These are phyloP conservation scores for Neopestalotiopsis rosae DNA, from an alignment of 2,329 filamentous ascomycete species.

Conservation along the genomic window DNA sequence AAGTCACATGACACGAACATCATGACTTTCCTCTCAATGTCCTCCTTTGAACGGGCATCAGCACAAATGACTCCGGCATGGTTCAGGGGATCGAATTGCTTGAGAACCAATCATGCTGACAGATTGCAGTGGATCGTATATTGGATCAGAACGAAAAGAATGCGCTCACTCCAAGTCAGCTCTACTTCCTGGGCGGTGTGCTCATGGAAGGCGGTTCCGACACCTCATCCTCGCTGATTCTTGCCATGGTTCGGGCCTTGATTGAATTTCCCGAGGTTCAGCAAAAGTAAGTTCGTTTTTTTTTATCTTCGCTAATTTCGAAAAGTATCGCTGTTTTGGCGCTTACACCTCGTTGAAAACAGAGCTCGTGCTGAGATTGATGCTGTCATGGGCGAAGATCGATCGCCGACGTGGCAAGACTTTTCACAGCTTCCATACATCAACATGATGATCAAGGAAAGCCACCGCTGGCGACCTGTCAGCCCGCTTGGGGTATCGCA, in stretches of 20 bases:
- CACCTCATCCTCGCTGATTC: conserved; percentile 40
- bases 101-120: no score
- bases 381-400: conserved; percentile 38
- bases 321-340: no score
- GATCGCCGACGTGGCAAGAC: conserved; percentile 44
- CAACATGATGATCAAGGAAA: conserved; percentile 46
- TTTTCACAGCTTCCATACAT: conserved; percentile 46
- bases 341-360: no score
- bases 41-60: no score
- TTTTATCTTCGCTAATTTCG: no score
- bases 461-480: conserved; percentile 42
- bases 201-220: conserved; percentile 42
- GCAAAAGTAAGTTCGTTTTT: not conserved
- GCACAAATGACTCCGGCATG: no score
- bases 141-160: conserved; percentile 32
- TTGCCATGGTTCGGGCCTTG: conserved; percentile 24
- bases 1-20: no score
- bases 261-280: not conserved
- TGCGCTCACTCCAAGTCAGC: conserved; percentile 31
- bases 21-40: no score
- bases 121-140: conserved; percentile 18
- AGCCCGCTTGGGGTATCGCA: no score
- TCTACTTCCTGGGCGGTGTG: conserved; percentile 41
- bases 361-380: conserved; percentile 47
- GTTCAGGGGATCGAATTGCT: no score